Conservation (phyloP, 2,329 filamentous ascomycete genomes). For the Pseudocercospora cruenta region DNA sequence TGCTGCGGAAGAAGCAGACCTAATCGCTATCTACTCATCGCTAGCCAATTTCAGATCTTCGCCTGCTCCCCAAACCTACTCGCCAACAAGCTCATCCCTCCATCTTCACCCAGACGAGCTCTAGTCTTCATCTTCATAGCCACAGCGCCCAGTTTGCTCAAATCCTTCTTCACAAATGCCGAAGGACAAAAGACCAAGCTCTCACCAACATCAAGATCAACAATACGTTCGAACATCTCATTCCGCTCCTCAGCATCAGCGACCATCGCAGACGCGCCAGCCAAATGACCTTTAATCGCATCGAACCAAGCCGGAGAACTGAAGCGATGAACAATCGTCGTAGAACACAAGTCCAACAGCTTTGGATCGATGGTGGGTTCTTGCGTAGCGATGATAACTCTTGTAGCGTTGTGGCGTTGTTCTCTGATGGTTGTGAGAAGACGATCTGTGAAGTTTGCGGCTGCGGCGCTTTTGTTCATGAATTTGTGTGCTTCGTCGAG, state of each 20-base stretch:
- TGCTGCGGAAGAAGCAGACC: neutral
- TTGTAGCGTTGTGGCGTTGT: constrained; percentile 69
- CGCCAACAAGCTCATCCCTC: constrained; percentile 35
- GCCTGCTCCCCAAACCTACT: neutral
- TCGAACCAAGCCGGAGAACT: constrained; percentile 66
- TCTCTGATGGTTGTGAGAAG: constrained; percentile 67
- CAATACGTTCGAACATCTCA: constrained; percentile 36
- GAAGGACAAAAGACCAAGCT: constrained; percentile 39
- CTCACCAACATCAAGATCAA: constrained; percentile 37
- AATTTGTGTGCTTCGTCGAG: constrained; percentile 82
- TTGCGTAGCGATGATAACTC: constrained; percentile 75
- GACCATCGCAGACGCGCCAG: constrained; percentile 42
- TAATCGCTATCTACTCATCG: neutral
- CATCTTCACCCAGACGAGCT: constrained; percentile 33
- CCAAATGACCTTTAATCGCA: constrained; percentile 52
- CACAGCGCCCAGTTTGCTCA: constrained; percentile 28
- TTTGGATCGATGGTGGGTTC: constrained; percentile 72
- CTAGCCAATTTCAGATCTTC: neutral
- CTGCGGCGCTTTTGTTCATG: constrained; percentile 58
- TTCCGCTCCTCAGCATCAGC: constrained; percentile 13
- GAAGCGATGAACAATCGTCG: constrained; percentile 75
- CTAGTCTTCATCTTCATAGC: constrained; percentile 36
- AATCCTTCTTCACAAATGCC: constrained; percentile 30
- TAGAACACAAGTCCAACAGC: constrained; percentile 70
- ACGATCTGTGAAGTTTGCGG: constrained; percentile 61